phyloP scores from a whole-genome alignment of 306 rosid genomes.

The Casuarina cunninghamiana region DNA sequence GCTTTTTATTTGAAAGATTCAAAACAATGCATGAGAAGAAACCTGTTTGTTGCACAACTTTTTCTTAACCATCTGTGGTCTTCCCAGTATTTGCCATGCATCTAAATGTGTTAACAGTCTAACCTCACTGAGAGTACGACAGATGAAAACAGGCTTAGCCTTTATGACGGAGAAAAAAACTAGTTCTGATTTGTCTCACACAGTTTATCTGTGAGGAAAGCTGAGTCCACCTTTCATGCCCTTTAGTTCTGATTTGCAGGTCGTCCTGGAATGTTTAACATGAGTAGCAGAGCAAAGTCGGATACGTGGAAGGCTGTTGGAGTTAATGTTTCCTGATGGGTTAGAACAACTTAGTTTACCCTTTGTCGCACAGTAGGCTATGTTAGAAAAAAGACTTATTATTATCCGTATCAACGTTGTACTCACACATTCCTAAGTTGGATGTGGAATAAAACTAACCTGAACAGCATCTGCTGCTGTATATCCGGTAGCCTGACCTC shows the following conservation, averaged over 20 bases:
- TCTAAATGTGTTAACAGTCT: too few relatives aligned
- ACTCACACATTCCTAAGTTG: too few relatives aligned
- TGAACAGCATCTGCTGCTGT: too few relatives aligned
- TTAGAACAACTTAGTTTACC: conserved; percentile 3
- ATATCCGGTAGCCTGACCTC: too few relatives aligned
- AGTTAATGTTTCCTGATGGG: conserved; percentile 40
- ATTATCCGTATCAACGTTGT: too few relatives aligned
- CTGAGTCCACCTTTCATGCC: conserved; percentile 10
- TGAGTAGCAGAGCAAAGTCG: conserved; percentile 92
- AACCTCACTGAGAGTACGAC: conserved; percentile 51
- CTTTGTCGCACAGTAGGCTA: neutral
- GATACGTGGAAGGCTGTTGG: conserved; percentile 98
- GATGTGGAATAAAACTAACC: too few relatives aligned
- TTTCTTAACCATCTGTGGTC: too few relatives aligned
- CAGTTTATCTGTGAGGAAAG: neutral
- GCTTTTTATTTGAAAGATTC: too few relatives aligned
- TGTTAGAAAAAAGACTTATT: neutral
- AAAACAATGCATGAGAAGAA: too few relatives aligned
- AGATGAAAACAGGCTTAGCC: conserved; percentile 72
- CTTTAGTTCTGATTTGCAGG: conserved; percentile 46
- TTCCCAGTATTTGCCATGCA: too few relatives aligned
- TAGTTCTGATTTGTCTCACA: too few relatives aligned
- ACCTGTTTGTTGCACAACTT: too few relatives aligned
- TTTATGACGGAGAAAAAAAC: conserved; percentile 48
- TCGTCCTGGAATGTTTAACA: conserved; percentile 85